Evolutionary conservation across 148 eudicot species (phyloP).

Genomic region (Spergularia marina): DNA sequence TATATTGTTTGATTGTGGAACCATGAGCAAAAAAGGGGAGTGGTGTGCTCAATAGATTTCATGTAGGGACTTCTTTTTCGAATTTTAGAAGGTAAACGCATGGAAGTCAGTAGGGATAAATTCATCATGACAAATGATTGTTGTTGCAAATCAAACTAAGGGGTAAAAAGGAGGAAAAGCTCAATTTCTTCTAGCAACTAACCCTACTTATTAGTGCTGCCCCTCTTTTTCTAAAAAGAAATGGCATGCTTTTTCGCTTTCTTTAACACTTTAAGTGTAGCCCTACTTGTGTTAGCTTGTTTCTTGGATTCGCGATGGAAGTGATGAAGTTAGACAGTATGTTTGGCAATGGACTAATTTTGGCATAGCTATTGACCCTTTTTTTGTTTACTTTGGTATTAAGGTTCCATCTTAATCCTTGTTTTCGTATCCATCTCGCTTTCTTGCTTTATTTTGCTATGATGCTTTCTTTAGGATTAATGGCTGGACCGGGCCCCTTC

Average conservation of each 20-base stretch:
- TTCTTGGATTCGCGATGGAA: constrained; percentile 13
- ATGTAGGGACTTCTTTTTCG: background rate
- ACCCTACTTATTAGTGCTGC: constrained; percentile 14
- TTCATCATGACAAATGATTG: constrained; percentile 20
- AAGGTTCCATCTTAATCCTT: background rate
- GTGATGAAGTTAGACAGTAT: constrained; percentile 14
- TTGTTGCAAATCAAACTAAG: constrained; percentile 10
- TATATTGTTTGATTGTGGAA: background rate
- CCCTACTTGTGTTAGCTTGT: constrained; percentile 9
- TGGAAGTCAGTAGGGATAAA: constrained; percentile 15
- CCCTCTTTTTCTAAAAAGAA: constrained; percentile 20
- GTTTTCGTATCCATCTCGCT: background rate
- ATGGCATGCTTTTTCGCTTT: constrained; percentile 17
- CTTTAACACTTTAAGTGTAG: constrained; percentile 13
- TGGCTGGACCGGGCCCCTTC: background rate
- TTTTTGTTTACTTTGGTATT: constrained; percentile 7
- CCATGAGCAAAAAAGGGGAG: background rate
- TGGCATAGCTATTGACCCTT: constrained; percentile 15
- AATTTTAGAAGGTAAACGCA: constrained; percentile 19
- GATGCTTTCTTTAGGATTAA: background rate
- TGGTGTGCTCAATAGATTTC: background rate
- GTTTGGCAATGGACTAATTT: background rate
- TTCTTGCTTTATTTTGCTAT: background rate
- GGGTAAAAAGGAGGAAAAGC: background rate
- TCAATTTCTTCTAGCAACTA: constrained; percentile 18